Evolutionary conservation across 306 rosid species (phyloP).

Genomic region (Ammopiptanthus mongolicus): DNA sequence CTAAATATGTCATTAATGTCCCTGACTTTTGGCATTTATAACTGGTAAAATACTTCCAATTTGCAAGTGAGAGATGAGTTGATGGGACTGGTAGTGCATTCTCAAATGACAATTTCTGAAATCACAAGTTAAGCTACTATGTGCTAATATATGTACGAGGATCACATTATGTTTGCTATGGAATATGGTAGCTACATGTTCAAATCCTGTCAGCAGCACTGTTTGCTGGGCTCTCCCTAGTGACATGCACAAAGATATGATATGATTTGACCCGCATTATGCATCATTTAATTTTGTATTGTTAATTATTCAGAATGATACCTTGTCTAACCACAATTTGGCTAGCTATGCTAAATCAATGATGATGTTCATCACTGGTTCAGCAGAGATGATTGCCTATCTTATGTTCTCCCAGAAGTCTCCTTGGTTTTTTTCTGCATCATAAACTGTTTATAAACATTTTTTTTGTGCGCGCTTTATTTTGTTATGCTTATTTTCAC

Average conservation of each 20-base stretch:
- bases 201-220: neutral
- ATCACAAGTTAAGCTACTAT: neutral
- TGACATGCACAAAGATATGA: neutral
- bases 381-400: too few species aligned
- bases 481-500: neutral
- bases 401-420: too few species aligned
- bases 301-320: neutral
- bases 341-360: neutral
- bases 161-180: neutral
- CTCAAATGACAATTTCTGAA: neutral
- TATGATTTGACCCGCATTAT: neutral
- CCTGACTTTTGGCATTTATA: neutral
- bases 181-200: neutral
- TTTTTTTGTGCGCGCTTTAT: neutral
- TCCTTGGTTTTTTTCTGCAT: neutral
- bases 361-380: neutral
- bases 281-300: neutral
- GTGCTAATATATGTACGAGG: neutral
- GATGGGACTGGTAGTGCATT: neutral
- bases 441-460: neutral
- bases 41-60: neutral
- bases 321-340: neutral
- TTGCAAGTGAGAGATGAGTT: neutral
- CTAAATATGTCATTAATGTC: neutral
- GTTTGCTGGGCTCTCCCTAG: neutral